Evolutionary conservation across 495 filamentous ascomycete species (phyloP).

Genomic region (Tuber calosporum): DNA sequence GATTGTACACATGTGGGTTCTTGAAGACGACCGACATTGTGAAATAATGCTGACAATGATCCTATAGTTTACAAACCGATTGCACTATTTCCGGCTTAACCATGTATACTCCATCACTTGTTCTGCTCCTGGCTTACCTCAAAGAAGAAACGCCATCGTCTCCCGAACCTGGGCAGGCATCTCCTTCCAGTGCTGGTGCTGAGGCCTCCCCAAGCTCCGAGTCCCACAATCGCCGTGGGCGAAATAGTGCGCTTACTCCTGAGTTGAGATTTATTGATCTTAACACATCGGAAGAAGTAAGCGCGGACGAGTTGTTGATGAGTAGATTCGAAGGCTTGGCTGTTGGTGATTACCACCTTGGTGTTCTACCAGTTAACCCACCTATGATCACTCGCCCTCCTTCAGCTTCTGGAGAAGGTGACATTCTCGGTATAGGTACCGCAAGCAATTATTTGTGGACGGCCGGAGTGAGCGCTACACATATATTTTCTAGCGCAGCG

Average conservation of each 20-base stretch:
- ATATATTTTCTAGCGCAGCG: constrained; percentile 77
- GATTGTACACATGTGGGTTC: constrained; percentile 77
- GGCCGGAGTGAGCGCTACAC: constrained; percentile 71
- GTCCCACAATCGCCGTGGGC: constrained; percentile 55
- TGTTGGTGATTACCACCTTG: constrained; percentile 87
- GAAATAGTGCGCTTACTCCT: constrained; percentile 69
- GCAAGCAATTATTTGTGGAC: constrained; percentile 62
- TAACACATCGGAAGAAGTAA: constrained; percentile 66
- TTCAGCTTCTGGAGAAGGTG: constrained; percentile 41
- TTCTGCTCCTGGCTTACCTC: constrained; percentile 85
- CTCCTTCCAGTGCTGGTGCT: constrained; percentile 30
- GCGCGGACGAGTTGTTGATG: constrained; percentile 71
- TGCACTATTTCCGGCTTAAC: constrained; percentile 96
- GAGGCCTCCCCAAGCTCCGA: constrained; percentile 47
- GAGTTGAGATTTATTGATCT: constrained; percentile 88
- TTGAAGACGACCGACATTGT: neutral
- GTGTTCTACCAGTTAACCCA: constrained; percentile 67
- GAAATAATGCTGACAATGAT: constrained; percentile 39
- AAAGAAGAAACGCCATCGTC: constrained; percentile 43
- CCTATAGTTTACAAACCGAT: constrained; percentile 73
- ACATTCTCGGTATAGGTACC: constrained; percentile 49
- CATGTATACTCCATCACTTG: constrained; percentile 83
- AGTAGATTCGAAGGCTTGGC: constrained; percentile 77
- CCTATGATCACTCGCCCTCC: constrained; percentile 48
- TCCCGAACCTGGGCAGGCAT: neutral